These are phyloP conservation scores for Phlebiopsis flavidoalba DNA, from an alignment of 768 basidiomycete genomes.

Conservation along the genomic window DNA sequence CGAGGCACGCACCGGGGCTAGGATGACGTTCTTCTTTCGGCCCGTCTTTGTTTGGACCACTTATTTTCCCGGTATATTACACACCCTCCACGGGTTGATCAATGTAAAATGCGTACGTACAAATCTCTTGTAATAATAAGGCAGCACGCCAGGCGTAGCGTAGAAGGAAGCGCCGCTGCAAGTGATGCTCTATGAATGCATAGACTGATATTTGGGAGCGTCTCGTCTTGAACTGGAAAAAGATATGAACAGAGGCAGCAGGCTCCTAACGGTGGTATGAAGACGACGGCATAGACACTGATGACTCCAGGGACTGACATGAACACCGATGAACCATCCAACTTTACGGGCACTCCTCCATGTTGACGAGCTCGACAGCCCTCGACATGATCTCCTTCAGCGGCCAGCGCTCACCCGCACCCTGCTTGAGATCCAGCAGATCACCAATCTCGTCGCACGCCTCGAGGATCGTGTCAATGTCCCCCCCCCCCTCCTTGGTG, in stretches of 20 bases:
- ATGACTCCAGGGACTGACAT: neutral
- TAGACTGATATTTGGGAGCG: neutral
- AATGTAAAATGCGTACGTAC: neutral
- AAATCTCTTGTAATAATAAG: neutral
- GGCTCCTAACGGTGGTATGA: neutral
- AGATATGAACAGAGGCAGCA: neutral
- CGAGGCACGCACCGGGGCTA: no score
- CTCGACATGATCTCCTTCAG: conserved; percentile 66
- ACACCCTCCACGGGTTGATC: neutral
- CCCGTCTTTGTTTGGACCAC: neutral
- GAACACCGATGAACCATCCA: neutral
- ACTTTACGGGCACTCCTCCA: conserved; percentile 23
- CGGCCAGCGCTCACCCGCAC: conserved; percentile 64
- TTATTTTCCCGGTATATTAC: neutral
- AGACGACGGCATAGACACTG: neutral
- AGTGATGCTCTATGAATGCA: neutral
- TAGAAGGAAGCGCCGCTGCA: neutral
- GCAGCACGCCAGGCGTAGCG: neutral
- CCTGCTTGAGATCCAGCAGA: conserved; percentile 86
- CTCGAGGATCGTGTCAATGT: conserved; percentile 78
- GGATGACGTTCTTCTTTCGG: no score
- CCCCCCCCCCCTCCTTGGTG: conserved; percentile 97
- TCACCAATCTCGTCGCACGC: conserved; percentile 94
- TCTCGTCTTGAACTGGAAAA: neutral
- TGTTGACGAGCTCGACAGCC: conserved; percentile 71